phyloP scores from a whole-genome alignment of 2,329 filamentous ascomycete genomes.

The Colletotrichum cuscutae region DNA sequence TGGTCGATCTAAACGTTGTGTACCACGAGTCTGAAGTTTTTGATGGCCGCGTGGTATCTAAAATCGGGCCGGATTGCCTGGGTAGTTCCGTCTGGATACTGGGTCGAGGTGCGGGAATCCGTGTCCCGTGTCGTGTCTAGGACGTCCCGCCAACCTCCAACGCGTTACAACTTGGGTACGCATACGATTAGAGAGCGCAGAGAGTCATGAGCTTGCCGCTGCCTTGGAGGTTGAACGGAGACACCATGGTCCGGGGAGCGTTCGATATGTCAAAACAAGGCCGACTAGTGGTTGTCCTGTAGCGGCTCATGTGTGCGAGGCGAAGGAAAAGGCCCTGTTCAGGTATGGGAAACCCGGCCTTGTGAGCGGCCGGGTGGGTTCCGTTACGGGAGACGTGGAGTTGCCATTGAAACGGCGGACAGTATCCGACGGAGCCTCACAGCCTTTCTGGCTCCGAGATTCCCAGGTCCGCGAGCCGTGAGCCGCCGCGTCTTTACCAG shows the following conservation, averaged over 20 bases:
- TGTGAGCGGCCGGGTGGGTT: background rate
- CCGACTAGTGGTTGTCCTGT: constrained; percentile 12
- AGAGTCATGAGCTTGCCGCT: constrained; percentile 24
- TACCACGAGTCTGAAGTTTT: background rate
- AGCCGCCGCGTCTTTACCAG: background rate
- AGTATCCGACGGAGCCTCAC: constrained; percentile 7
- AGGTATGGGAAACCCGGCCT: constrained; percentile 23
- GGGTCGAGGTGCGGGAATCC: background rate
- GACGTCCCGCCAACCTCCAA: background rate
- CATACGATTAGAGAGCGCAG: background rate
- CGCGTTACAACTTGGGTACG: background rate
- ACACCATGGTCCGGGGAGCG: constrained; percentile 22
- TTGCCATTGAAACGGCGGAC: constrained; percentile 26
- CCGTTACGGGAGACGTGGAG: constrained; percentile 10
- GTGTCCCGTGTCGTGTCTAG: constrained; percentile 14
- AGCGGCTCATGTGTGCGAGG: constrained; percentile 18
- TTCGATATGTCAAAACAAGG: constrained; percentile 5
- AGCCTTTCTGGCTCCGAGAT: background rate
- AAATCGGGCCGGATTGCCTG: constrained; percentile 15
- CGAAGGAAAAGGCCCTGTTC: background rate
- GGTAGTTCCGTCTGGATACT: background rate
- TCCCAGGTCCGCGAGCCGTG: background rate
- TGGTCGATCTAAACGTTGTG: constrained; percentile 6
- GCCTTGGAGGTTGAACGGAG: constrained; percentile 25
- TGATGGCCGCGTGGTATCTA: background rate